A percentile compares a stretch with the other conserved stretches of the same genome.
Conservation (phyloP, 306 rosid genomes). For the Fragaria vesca region DNA sequence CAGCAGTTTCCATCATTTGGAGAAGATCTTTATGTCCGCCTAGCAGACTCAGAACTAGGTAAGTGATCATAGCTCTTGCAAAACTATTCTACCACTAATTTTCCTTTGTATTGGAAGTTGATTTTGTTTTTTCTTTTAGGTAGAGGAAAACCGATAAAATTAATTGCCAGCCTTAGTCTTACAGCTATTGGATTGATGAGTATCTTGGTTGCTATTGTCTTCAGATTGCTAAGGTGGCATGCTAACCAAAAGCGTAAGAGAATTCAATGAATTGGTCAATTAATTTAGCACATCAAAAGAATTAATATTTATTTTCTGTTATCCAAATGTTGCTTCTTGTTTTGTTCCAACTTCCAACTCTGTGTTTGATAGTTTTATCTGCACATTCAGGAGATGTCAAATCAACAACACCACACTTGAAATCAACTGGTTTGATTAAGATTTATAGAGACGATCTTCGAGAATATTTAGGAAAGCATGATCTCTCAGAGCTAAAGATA, state of each 20-base stretch:
- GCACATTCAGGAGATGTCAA: neutral
- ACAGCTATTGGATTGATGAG: neutral
- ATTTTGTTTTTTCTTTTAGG: neutral
- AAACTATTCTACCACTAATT: neutral
- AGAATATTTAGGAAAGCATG: neutral
- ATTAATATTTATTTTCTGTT: neutral
- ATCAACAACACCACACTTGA: neutral
- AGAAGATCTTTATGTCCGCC: neutral
- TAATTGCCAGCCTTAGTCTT: constrained; percentile 15
- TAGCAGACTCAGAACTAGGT: neutral
- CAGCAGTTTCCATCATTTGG: neutral
- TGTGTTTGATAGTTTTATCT: neutral
- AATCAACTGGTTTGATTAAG: neutral
- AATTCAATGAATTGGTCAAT: neutral
- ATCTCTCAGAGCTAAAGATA: neutral
- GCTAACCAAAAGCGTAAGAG: constrained; percentile 12
- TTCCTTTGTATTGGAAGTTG: neutral
- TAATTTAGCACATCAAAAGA: neutral
- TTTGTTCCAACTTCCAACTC: too few relatives aligned
- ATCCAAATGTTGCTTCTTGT: neutral
- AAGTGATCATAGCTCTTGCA: neutral
- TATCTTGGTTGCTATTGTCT: neutral
- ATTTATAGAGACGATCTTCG: neutral
- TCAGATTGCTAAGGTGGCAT: neutral
- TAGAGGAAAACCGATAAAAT: neutral